These are phyloP conservation scores for Elongisporangium prolatum DNA, from an alignment of 352 stramenopile species.

Conservation along the genomic window DNA sequence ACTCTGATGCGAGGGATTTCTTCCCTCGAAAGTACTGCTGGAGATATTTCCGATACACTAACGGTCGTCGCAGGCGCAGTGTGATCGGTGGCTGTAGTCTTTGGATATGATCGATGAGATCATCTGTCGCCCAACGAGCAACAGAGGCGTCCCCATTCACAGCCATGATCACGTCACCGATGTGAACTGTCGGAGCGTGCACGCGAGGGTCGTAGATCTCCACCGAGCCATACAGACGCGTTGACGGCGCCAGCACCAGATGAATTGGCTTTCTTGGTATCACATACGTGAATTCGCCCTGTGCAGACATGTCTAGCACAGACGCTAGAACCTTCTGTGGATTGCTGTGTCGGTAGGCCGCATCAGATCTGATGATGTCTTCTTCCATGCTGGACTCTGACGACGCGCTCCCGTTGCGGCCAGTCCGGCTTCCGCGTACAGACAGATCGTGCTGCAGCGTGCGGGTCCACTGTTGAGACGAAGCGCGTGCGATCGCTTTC, in stretches of 20 bases:
- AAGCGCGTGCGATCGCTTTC: conserved; percentile 42
- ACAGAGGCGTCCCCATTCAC: conserved; percentile 53
- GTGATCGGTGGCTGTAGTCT: conserved; percentile 38
- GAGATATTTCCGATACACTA: conserved; percentile 54
- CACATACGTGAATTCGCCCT: conserved; percentile 57
- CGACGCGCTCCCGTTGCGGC: too few relatives aligned
- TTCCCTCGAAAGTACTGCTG: conserved; percentile 34
- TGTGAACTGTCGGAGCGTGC: conserved; percentile 32
- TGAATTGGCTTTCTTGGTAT: conserved; percentile 48
- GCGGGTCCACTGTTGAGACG: conserved; percentile 64
- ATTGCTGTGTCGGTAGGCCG: too few relatives aligned
- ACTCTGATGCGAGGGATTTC: conserved; percentile 33
- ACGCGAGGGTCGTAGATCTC: conserved; percentile 67
- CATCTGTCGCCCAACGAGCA: conserved; percentile 39
- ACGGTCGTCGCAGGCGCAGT: conserved; percentile 47
- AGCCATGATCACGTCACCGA: conserved; percentile 64
- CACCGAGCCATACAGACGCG: conserved; percentile 66
- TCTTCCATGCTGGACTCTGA: too few relatives aligned
- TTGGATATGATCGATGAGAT: conserved; percentile 52
- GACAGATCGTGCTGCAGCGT: conserved; percentile 50
- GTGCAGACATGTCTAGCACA: conserved; percentile 20
- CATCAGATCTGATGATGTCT: too few relatives aligned
- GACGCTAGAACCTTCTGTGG: conserved; percentile 2
- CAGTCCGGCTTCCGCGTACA: not conserved
- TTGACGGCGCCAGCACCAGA: conserved; percentile 54